Percentiles rank a stretch among this genome's conserved stretches.
phyloP scores from a whole-genome alignment of 2,329 filamentous ascomycete genomes.

The Tolypocladium amazonense region DNA sequence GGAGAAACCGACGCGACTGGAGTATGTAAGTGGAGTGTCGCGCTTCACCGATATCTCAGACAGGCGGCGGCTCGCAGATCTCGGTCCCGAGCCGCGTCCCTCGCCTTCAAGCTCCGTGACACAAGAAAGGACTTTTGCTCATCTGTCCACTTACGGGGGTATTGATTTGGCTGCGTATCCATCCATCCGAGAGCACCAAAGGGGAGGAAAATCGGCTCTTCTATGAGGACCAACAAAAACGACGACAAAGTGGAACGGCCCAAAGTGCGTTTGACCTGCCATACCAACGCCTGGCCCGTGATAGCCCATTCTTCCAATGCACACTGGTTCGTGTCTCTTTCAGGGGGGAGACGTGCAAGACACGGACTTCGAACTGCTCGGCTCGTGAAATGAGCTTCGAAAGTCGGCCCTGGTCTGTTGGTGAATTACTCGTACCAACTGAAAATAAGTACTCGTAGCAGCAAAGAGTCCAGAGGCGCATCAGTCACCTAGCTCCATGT shows the following conservation, averaged over 20 bases:
- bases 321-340: neutral
- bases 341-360: too few relatives aligned
- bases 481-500: neutral
- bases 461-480: too few relatives aligned
- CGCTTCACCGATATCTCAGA: neutral
- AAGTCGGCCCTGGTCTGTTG: neutral
- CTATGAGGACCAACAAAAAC: neutral
- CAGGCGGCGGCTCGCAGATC: neutral
- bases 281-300: neutral
- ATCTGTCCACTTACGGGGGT: neutral
- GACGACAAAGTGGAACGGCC: neutral
- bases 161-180: neutral
- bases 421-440: too few relatives aligned
- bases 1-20: neutral
- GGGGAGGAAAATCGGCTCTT: neutral
- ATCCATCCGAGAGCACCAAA: neutral
- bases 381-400: too few relatives aligned
- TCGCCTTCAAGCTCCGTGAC: neutral
- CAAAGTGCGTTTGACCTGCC: too few relatives aligned
- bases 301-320: neutral
- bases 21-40: neutral
- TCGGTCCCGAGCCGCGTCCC: neutral
- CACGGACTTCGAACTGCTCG: too few relatives aligned
- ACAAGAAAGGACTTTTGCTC: neutral
- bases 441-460: too few relatives aligned